phyloP scores from a whole-genome alignment of 805 yeast species.

The Cyberlindnera japonica region DNA sequence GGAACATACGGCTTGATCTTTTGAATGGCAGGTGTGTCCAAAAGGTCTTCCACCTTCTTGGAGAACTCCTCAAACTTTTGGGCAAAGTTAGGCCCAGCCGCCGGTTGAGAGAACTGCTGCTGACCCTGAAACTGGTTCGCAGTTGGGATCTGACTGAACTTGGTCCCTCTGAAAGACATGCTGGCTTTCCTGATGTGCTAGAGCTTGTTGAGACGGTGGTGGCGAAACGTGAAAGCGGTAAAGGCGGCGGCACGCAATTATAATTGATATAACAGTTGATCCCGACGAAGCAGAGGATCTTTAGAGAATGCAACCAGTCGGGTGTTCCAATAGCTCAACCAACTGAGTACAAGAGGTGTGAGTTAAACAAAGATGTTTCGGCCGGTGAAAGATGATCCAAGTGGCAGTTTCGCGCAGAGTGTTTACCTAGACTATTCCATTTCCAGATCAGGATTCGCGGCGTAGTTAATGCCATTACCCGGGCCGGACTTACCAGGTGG shows the following conservation, averaged over 20 bases:
- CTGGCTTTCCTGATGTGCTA: neutral
- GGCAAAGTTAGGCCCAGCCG: conserved; percentile 20
- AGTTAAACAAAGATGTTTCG: neutral
- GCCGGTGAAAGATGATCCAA: neutral
- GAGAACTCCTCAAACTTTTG: conserved; percentile 30
- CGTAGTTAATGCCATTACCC: conserved; percentile 9
- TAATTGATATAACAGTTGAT: neutral
- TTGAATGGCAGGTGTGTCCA: conserved; percentile 45
- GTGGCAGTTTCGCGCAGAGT: neutral
- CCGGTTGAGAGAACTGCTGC: conserved; percentile 13
- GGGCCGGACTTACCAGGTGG: neutral
- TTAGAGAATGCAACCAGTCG: no score
- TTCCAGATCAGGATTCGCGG: conserved; percentile 8
- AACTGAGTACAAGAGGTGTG: no score
- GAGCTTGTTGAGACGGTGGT: neutral
- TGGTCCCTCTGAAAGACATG: conserved; percentile 28
- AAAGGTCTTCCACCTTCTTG: conserved; percentile 50
- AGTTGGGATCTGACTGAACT: conserved; percentile 28
- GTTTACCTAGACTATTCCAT: conserved; percentile 13
- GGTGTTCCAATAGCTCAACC: no score
- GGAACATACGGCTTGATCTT: conserved; percentile 72
- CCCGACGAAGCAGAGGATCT: no score
- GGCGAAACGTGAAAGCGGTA: neutral
- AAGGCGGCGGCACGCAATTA: neutral
- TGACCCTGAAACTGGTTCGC: conserved; percentile 15